Conservation (phyloP, 225 moss, liverwort and hornwort species). For the Pseudoscleropodium purum region DNA sequence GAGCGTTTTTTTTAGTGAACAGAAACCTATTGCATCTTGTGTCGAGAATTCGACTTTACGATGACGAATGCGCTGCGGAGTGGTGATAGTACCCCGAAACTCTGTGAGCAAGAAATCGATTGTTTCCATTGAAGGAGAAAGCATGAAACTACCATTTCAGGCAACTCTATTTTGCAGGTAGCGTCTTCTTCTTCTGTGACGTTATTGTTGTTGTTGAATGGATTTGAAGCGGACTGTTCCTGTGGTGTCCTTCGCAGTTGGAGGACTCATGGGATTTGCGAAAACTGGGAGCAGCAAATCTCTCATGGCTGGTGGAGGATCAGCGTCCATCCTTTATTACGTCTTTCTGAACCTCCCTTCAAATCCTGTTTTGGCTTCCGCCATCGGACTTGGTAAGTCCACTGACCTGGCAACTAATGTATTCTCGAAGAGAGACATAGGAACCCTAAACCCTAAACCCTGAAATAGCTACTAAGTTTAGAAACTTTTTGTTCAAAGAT, state of each 20-base stretch:
- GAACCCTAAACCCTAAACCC: background rate
- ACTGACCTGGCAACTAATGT: background rate
- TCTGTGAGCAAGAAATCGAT: background rate
- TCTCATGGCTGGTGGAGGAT: conserved; percentile 65
- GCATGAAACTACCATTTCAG: background rate
- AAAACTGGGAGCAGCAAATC: conserved; percentile 88
- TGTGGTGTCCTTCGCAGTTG: conserved; percentile 36
- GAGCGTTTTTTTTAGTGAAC: background rate
- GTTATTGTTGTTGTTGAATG: background rate
- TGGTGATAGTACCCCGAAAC: background rate
- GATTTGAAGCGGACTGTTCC: background rate
- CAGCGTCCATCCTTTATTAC: conserved; percentile 70
- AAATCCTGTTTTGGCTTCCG: conserved; percentile 70
- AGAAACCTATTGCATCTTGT: background rate
- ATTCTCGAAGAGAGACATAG: background rate
- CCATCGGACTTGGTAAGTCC: conserved; percentile 68
- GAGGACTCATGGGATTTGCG: conserved; percentile 85
- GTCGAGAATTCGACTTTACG: background rate
- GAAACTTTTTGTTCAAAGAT: too few species aligned
- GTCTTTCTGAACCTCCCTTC: conserved; percentile 78
- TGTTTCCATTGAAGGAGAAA: background rate
- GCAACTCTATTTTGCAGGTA: background rate
- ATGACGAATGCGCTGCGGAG: background rate
- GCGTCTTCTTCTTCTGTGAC: background rate
- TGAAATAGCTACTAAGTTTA: background rate